phyloP scores from a whole-genome alignment of 1,284 basidiomycete genomes.

The Dichomitus squalens region DNA sequence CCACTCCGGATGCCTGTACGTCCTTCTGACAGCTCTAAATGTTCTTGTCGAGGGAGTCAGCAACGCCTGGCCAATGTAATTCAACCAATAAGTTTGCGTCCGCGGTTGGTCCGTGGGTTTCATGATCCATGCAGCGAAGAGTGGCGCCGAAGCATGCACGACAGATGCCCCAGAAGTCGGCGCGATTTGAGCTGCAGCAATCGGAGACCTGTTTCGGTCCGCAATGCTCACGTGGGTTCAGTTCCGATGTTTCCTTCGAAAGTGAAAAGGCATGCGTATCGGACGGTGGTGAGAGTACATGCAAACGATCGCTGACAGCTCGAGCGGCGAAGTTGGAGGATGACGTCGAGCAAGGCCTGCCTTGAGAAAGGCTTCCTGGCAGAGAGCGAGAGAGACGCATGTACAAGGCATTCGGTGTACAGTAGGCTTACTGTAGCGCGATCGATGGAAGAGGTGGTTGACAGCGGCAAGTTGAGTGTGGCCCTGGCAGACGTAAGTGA shows the following conservation, averaged over 20 bases:
- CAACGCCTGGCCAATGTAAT: no score
- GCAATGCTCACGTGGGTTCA: neutral
- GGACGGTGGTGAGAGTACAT: neutral
- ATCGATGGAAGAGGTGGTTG: neutral
- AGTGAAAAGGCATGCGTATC: neutral
- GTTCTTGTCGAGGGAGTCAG: no score
- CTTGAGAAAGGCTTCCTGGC: neutral
- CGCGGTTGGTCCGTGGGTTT: no score
- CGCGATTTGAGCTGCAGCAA: neutral
- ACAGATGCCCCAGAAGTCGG: neutral
- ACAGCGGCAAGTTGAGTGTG: neutral
- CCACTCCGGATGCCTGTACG: no score
- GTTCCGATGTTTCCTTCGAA: neutral
- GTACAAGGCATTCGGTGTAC: no score
- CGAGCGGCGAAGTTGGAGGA: neutral
- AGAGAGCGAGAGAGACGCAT: neutral
- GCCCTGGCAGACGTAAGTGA: neutral
- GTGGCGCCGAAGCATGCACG: neutral
- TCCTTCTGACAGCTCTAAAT: no score
- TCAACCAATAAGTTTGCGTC: no score
- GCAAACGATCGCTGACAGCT: neutral
- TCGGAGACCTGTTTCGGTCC: no score
- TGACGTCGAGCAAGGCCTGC: neutral
- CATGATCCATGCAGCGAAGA: neutral
- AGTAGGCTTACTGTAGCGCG: neutral